These are phyloP conservation scores for Colletotrichum kahawae DNA, from an alignment of 2,329 filamentous ascomycete species.

Conservation along the genomic window DNA sequence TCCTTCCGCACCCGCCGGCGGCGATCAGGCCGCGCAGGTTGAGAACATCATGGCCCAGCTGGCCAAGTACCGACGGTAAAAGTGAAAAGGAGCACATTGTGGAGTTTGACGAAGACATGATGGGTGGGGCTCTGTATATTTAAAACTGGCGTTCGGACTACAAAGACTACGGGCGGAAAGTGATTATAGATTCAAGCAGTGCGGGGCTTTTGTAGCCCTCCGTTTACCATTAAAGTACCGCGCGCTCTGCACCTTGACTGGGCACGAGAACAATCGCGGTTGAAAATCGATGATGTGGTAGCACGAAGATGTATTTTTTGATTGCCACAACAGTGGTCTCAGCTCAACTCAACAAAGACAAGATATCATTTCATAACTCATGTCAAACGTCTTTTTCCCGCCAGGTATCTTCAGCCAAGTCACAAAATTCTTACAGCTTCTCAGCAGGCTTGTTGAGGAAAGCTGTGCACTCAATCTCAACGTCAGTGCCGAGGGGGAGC, in stretches of 20 bases:
- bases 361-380: neutral
- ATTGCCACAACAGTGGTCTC: neutral
- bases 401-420: neutral
- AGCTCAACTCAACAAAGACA: neutral
- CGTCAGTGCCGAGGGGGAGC: constrained; percentile 71
- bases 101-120: constrained; percentile 15
- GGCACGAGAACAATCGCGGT: neutral
- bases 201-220: neutral
- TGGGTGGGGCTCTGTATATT: neutral
- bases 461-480: constrained; percentile 75
- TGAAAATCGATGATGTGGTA: neutral
- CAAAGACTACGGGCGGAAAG: neutral
- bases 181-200: neutral
- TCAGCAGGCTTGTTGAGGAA: constrained; percentile 16
- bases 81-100: neutral
- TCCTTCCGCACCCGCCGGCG: constrained; percentile 11
- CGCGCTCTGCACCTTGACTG: neutral
- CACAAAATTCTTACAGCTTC: neutral
- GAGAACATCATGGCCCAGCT: constrained; percentile 79
- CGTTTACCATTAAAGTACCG: neutral
- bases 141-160: constrained; percentile 7
- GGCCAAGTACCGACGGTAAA: constrained; percentile 65
- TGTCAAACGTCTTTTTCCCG: neutral
- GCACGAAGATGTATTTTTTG: neutral
- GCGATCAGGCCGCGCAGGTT: constrained; percentile 57